Percentiles rank a stretch among this genome's conserved stretches.
Evolutionary conservation across 2,329 filamentous ascomycete genomes (phyloP).

Genomic region (Chlorencoelia australis): DNA sequence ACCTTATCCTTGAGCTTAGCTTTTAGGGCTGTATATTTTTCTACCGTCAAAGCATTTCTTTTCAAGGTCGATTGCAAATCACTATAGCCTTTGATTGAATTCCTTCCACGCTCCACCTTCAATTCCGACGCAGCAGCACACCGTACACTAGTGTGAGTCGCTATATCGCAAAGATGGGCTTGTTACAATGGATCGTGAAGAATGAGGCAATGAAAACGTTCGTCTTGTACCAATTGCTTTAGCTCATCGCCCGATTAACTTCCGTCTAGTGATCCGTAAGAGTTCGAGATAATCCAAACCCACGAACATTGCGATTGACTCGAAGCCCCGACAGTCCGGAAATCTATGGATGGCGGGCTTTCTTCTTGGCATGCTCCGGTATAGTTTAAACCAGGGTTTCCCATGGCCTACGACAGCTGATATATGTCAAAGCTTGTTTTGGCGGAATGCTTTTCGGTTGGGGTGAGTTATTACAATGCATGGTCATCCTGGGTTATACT

Average conservation of each 20-base stretch:
- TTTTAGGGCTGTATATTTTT: no score
- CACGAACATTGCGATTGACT: background rate
- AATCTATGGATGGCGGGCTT: constrained; percentile 46
- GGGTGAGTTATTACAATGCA: constrained; percentile 24
- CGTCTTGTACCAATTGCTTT: constrained; percentile 3
- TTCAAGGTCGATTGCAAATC: no score
- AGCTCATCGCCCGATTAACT: background rate
- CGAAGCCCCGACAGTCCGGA: constrained; percentile 15
- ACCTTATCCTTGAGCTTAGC: no score
- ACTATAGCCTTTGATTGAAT: no score
- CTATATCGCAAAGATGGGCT: constrained; percentile 16
- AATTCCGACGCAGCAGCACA: no score
- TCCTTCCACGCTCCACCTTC: no score
- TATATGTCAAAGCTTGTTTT: constrained; percentile 41
- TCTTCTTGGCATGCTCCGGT: constrained; percentile 44
- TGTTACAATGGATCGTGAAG: constrained; percentile 28
- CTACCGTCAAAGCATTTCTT: no score
- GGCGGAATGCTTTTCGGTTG: constrained; percentile 54
- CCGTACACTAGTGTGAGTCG: no score
- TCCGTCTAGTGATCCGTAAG: constrained; percentile 4
- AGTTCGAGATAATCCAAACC: background rate
- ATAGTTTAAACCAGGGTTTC: no score
- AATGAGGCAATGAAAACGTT: constrained; percentile 59
- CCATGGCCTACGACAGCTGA: no score
- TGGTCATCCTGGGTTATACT: background rate